Base-by-base conservation (phyloP, 2,329 filamentous ascomycete species). In the Xylaria sp. region DNA sequence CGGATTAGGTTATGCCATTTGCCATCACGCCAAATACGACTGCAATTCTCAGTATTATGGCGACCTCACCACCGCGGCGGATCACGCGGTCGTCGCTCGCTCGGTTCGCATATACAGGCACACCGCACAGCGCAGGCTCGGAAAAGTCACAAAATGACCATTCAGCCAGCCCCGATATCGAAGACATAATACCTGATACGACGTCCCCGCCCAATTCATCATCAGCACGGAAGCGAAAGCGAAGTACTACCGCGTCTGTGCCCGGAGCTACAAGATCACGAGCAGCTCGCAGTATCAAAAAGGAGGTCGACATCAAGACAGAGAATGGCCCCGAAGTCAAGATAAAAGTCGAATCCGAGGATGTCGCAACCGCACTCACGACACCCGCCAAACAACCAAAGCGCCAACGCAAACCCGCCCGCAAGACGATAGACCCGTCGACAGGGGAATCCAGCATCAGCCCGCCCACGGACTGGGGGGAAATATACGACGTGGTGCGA, bases 401-500 rank as follows among this genome's bases (percentile, higher is more conserved):
- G 31, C 72, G 70, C 31, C 73, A 69, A 6, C 76, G 76, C 66
- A 77, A 76, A 58, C 75, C 75, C 26, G 75, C 75, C 26, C 76
- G 73, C 33, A 75, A 73, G 48, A 68, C 70, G 7, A 66, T 71
- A 51, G 71, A 78, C 44, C 71, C 69, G 4, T 51, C 59, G 4
- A 76, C 77, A 9, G 70, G 72, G 2, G 56, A 66, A 15, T 33
- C 69, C 7, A 68, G 59, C 20, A 66, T 74, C 57, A 38, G 40
- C 40, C 77, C 78, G 54, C 74, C 80, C 26, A 67, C 66, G 33
- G 75, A 66, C 71, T 82, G 96, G 96, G 89, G 93, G 70, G 87
- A 90, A 65, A 89, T 97, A 66, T 99, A 97, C 81, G 81, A 86
- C 40, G 82, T 88, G 0, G 92, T 97, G 53, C 90, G 91, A 75